A percentile compares a stretch with the other conserved stretches of the same genome.
Evolutionary conservation across 140 eudicot genomes (phyloP).

Genomic region (Eryngium alpinum): DNA sequence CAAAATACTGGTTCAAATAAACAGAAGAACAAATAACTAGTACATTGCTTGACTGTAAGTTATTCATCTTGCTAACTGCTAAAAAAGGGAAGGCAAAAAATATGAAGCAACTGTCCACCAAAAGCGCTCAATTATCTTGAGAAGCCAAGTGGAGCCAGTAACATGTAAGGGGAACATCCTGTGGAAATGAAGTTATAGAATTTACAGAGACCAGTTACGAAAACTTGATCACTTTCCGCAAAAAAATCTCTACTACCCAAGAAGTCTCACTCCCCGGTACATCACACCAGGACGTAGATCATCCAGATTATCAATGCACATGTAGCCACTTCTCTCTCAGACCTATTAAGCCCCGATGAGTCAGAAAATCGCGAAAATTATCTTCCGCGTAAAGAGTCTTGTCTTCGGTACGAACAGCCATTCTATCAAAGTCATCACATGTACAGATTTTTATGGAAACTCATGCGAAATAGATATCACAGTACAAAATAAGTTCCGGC

Average conservation of each 20-base stretch:
- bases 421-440: constrained; percentile 41
- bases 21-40: no score
- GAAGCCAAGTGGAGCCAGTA: no score
- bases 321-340: constrained; percentile 45
- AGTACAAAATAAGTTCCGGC: background rate
- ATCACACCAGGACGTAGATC: constrained; percentile 51
- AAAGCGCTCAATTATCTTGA: no score
- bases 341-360: constrained; percentile 35
- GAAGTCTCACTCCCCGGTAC: constrained; percentile 44
- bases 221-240: background rate
- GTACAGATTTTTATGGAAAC: constrained; percentile 41
- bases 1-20: no score
- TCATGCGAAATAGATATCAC: constrained; percentile 25
- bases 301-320: constrained; percentile 33
- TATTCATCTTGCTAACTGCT: no score
- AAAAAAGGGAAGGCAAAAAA: no score
- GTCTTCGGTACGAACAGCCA: constrained; percentile 46
- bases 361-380: constrained; percentile 39
- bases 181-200: no score
- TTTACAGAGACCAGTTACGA: no score
- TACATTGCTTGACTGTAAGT: no score
- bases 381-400: constrained; percentile 49
- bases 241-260: constrained; percentile 30
- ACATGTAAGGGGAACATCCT: no score
- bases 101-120: no score